Conservation (phyloP, 768 basidiomycete species). For the Hygrophoropsis aurantiaca region DNA sequence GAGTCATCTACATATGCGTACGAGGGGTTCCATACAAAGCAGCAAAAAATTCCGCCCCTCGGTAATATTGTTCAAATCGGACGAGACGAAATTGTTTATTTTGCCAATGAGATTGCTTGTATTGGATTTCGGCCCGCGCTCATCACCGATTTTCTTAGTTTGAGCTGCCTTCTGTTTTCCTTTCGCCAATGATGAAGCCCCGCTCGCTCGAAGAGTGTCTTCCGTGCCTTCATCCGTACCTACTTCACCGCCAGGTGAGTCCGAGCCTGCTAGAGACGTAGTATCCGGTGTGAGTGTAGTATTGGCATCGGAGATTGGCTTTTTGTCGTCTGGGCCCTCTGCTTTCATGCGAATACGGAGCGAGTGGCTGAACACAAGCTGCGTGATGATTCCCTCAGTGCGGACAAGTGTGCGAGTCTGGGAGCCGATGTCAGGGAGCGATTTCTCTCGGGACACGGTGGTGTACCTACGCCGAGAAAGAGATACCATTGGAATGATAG, state of each 20-base stretch:
- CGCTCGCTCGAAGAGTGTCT: slow-evolving; percentile 2
- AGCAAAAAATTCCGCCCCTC: slow-evolving; percentile 18
- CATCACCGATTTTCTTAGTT: slow-evolving; percentile 23
- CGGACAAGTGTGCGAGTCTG: slow-evolving; percentile 47
- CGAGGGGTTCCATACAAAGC: not conserved
- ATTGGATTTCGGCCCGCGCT: slow-evolving; percentile 11
- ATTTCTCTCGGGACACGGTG: slow-evolving; percentile 7
- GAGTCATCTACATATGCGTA: not conserved
- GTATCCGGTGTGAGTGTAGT: slow-evolving; percentile 7
- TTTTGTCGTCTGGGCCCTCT: slow-evolving; percentile 13
- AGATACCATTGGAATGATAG: slow-evolving; percentile 55
- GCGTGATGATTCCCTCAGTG: slow-evolving; percentile 50
- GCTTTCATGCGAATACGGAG: slow-evolving; percentile 51
- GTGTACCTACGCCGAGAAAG: slow-evolving; percentile 30
- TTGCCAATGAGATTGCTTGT: slow-evolving; percentile 64
- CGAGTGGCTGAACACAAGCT: slow-evolving; percentile 56
- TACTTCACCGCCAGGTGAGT: slow-evolving; percentile 9
- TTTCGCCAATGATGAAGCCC: slow-evolving; percentile 1
- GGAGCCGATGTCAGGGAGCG: not conserved
- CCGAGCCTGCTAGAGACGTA: slow-evolving; percentile 11
- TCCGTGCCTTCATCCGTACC: slow-evolving; percentile 5
- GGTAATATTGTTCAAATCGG: slow-evolving; percentile 23
- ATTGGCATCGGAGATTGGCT: not conserved
- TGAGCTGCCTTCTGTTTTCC: slow-evolving; percentile 5
- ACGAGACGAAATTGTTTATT: slow-evolving; percentile 75